Evolutionary conservation across 768 basidiomycete genomes (phyloP), one percentile per base, ranked within the genome.

Genomic region (Serendipita sp.): DNA sequence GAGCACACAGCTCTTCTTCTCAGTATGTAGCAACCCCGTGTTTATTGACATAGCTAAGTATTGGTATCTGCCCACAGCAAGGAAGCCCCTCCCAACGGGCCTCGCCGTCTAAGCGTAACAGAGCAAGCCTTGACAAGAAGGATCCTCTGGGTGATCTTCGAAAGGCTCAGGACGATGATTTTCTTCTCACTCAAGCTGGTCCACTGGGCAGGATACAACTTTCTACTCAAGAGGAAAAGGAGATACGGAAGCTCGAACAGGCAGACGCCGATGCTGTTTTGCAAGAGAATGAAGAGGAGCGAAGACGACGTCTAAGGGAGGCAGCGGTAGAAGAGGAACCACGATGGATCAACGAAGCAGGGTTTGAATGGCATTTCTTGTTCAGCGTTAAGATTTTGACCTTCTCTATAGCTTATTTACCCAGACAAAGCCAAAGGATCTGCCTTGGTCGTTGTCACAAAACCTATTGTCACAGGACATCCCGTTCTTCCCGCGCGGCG

Each of bases 271-370:
- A 28, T 20, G 53, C 24, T n/a, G 53, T 58, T 9, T 20, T 58
- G n/a, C 24, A 58, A 58, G 53, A 58, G 22, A 33, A n/a, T 22
- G 53, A 58, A 28, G 53, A 58, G 30, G 53, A 58, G 30, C 53
- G 53, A n/a, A 13, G 24, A 9, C 24, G 33, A n/a, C 53, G 53
- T 4, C 11, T 58, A 4, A 24, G 31, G 31, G 53, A 58, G 53
- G 53, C 53, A 5, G 24, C 24, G 53, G 38, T 7, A 38, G 53
- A 58, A n/a, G 31, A 58, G 22, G 53, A 58, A 58, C 53, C 53
- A 9, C 24, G 53, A 9, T 58, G 53, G 53, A 58, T 58, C 53
- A 58, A 58, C 33, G 53, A 58, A 58, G 30, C 45, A 58, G 53
- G 53, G 45, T 20, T 48, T 9, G 26, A 5, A 48, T 9, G 45